These are phyloP conservation scores for Cinnamomum chago DNA, from an alignment of 164 flowering plant species.

Conservation along the genomic window DNA sequence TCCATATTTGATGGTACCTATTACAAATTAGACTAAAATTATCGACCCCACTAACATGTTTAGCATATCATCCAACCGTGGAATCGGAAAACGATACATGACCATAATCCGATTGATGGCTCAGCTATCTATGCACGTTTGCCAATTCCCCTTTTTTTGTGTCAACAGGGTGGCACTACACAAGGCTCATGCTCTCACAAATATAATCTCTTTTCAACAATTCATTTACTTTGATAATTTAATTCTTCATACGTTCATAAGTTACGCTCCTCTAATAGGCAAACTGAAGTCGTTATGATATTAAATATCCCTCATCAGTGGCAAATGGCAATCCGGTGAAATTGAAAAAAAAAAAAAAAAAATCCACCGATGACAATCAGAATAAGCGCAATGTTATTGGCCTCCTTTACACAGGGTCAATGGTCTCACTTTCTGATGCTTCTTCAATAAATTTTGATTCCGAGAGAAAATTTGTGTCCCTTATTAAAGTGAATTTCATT, in stretches of 20 bases:
- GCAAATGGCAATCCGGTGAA: not conserved
- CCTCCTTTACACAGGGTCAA: not conserved
- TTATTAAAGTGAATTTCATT: not conserved
- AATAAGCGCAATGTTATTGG: not conserved
- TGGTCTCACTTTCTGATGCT: not conserved
- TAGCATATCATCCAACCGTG: slow-evolving; percentile 2
- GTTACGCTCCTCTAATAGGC: slow-evolving; percentile 3
- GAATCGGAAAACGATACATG: not conserved
- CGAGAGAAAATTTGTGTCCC: not conserved
- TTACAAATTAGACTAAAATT: not conserved
- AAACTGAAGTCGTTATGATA: not conserved
- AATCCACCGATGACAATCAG: not conserved
- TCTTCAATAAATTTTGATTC: not conserved
- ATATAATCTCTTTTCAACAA: slow-evolving; percentile 5
- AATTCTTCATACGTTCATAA: slow-evolving; percentile 6
- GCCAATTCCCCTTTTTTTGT: not conserved
- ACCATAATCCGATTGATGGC: slow-evolving; percentile 7
- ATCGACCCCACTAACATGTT: not conserved
- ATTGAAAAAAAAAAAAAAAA: slow-evolving; percentile 3
- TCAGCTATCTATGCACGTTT: not conserved
- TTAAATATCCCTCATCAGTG: not conserved
- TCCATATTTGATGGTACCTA: slow-evolving; percentile 2
- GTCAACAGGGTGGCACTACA: not conserved
- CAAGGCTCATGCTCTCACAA: slow-evolving; percentile 8
- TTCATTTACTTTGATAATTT: slow-evolving; percentile 3